Conservation (phyloP, 2,329 filamentous ascomycete species). For the Trichoderma cornu-damae region DNA sequence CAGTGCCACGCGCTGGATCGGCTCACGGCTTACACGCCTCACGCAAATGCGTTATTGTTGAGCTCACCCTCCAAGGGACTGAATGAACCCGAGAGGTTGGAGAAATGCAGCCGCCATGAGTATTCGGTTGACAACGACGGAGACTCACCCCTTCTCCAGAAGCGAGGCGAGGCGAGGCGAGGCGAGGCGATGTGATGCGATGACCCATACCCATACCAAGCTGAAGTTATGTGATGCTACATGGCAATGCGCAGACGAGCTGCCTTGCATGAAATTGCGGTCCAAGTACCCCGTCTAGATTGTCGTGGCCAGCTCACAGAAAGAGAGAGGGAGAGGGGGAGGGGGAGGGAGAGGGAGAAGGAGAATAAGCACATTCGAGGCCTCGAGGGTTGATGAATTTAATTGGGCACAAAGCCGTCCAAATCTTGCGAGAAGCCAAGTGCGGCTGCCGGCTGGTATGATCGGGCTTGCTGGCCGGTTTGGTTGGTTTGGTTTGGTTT, state of each 20-base stretch:
- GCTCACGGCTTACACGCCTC: conserved; percentile 9
- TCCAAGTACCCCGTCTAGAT: conserved; percentile 6
- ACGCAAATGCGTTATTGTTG: background rate
- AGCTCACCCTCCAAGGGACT: background rate
- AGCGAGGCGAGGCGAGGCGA: too few relatives aligned
- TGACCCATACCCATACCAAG: background rate
- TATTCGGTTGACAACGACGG: background rate
- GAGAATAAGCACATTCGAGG: conserved; percentile 7
- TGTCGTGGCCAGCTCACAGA: background rate
- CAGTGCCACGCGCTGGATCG: background rate
- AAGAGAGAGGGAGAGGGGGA: too few relatives aligned
- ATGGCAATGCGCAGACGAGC: background rate
- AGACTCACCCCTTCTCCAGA: background rate
- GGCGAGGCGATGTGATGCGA: too few relatives aligned
- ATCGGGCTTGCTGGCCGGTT: background rate
- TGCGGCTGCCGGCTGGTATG: background rate
- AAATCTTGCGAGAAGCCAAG: background rate
- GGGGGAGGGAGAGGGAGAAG: too few relatives aligned
- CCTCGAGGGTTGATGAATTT: background rate
- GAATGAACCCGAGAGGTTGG: conserved; percentile 6
- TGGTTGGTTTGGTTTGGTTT: background rate
- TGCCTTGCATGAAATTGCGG: background rate
- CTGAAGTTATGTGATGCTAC: background rate
- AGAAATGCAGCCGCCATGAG: background rate
- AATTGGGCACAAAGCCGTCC: conserved; percentile 1